These are phyloP conservation scores for Thinopyrum elongatum DNA, from an alignment of 176 grass and related monocot genomes.

Conservation along the genomic window DNA sequence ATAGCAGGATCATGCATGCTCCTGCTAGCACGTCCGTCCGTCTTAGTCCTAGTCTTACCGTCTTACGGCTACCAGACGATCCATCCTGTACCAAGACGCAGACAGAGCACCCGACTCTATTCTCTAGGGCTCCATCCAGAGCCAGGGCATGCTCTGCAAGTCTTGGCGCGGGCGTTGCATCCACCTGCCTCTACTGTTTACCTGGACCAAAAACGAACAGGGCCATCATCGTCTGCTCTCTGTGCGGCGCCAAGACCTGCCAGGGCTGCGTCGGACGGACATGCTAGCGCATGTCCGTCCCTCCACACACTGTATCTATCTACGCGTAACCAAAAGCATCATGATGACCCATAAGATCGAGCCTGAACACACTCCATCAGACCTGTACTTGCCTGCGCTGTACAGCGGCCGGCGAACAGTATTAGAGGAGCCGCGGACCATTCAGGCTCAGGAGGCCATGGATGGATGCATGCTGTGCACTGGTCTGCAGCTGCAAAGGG, in stretches of 20 bases:
- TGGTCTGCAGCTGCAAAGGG: not conserved
- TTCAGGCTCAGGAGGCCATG: conserved; percentile 11
- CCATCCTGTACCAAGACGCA: not conserved
- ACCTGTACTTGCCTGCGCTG: not conserved
- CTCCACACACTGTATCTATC: too few species aligned
- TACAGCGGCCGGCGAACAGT: not conserved
- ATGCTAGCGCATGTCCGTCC: not conserved
- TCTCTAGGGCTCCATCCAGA: not conserved
- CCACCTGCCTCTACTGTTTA: conserved; percentile 1
- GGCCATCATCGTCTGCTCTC: not conserved
- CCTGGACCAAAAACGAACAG: conserved; percentile 3
- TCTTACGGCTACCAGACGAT: not conserved
- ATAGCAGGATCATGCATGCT: too few species aligned
- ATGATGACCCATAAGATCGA: not conserved
- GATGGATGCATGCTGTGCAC: too few species aligned
- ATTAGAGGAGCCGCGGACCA: conserved; percentile 1
- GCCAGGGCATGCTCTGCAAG: not conserved
- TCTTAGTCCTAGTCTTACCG: too few species aligned
- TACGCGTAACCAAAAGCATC: not conserved
- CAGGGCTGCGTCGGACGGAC: not conserved
- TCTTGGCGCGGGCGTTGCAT: not conserved
- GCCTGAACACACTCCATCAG: not conserved
- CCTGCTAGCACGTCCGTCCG: too few species aligned
- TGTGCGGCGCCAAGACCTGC: conserved; percentile 24
- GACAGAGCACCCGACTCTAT: not conserved